Base-by-base conservation (phyloP, 1,284 basidiomycete species). In the Tremellales sp. region DNA sequence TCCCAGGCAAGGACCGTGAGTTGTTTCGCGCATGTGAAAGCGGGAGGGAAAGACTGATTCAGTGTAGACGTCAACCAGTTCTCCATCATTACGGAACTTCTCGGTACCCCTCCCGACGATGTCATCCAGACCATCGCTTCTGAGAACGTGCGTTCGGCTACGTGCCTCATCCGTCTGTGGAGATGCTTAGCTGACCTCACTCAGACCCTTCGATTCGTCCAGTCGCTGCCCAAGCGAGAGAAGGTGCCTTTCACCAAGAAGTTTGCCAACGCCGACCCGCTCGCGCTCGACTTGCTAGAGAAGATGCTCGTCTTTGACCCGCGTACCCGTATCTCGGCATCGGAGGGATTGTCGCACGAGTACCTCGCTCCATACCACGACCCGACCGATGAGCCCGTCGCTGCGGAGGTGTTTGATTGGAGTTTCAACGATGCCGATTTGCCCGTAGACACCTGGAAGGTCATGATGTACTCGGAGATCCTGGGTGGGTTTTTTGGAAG, bases 281-380 rank as follows among this genome's bases (percentile, higher is more conserved):
- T 87, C 68, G 93, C 96, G 13, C 81, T 99, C 60, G 92, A 97
- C 75, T 81, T 99, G 33, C 82, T 99, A 41, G 94, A 99, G 78
- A 90, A 91, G 76, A 98, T 98, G 96, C 83, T 99, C 33, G 94
- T 97, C 17, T 99, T 99, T 67, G 96, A 98, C 74, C 94, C 96
- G 3, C 82, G 89, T 59, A 97, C 92, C 72, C 87, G 94, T 56
- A 97, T 98, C 81, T 90, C 85, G 58, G 96, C 96, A 17, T 83
- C 89, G 25, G 83, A 92, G 57, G 91, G 86, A n/a, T 81, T 99
- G 43, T 80, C 80, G 4, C 92, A 98, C 76, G 87, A 90, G 64
- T 98, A 98, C 76, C 89, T 99, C 19, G 83, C 89, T 5, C 94
- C 94, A 8, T 99, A 99, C 73, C 96, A 98, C 71, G 96, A 99